Evolutionary conservation across 2,329 filamentous ascomycete genomes (phyloP).

Genomic region (Pleochaeta shiraiana): DNA sequence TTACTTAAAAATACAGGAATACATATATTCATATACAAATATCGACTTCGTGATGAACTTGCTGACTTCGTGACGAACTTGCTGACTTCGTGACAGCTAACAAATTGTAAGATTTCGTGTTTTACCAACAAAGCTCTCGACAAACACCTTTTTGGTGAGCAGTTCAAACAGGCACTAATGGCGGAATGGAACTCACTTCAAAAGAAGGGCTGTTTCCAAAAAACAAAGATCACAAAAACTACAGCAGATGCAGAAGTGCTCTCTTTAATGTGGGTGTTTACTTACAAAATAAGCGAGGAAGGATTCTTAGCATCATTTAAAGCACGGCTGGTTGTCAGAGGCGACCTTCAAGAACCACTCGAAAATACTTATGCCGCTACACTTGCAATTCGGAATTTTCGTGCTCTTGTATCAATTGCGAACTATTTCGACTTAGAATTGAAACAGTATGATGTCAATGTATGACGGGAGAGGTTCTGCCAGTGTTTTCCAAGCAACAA

Average conservation of each 20-base stretch:
- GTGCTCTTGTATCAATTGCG: not conserved
- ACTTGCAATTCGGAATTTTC: slow-evolving; percentile 1
- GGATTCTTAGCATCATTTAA: not conserved
- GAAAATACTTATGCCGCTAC: not conserved
- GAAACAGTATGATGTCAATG: not conserved
- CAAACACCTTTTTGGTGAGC: not conserved
- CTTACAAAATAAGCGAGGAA: not conserved
- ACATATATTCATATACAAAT: not conserved
- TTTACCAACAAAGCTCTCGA: too few relatives aligned
- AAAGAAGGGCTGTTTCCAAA: not conserved
- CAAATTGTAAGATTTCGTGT: too few relatives aligned
- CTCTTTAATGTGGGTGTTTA: not conserved
- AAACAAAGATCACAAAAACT: not conserved
- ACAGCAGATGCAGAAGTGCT: not conserved
- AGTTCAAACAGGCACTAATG: not conserved
- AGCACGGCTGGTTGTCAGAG: not conserved
- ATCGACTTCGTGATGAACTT: too few relatives aligned
- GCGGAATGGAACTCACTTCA: not conserved
- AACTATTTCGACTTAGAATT: not conserved
- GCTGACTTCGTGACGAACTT: too few relatives aligned
- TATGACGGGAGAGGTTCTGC: too few relatives aligned
- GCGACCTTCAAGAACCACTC: not conserved
- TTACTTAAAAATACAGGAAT: not conserved
- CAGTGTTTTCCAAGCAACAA: too few relatives aligned
- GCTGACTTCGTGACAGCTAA: too few relatives aligned